Base-by-base conservation (phyloP, 495 filamentous ascomycete species). In the Penicillium herquei region DNA sequence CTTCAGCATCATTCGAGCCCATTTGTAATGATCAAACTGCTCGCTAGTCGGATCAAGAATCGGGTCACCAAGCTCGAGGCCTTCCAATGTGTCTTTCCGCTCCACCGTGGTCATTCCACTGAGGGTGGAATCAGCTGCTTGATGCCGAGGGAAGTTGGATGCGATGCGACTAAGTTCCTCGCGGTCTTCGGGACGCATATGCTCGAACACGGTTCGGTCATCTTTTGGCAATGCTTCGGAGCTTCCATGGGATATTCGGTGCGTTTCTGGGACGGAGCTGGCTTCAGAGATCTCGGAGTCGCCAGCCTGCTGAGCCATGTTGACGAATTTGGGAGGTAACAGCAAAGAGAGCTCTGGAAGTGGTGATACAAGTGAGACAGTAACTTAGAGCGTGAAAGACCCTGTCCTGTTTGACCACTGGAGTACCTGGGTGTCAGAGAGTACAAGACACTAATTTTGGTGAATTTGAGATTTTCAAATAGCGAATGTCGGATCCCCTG, bases 11-110 rank as follows among this genome's bases (percentile, higher is more conserved):
- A 78, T 77, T 62, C 81, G 65, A 17, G 76, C 72, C 83, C 83
- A 87, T 54, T 80, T 75, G 48, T 83, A 75, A 7, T 82, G 76
- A 52, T 82, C 76, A 65, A 87, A 87, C 53, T 85, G 71, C 1
- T 71, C 70, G 41, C 74, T 75, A 18, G 70, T 74, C 8, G 83
- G 83, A 65, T 87, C 80, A n/a, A 86, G 67, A 7, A 75, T 69
- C 0, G 82, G 78, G 57, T 82, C 80, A 6, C 76, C 70, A 35
- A 75, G 47, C 26, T 70, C 62, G 26, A 81, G 39, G 47, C 65
- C 72, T 26, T 74, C 74, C 13, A 79, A 44, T 9, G 78, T 81
- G 58, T 80, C 76, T 49, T 62, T 72, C 16, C 72, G 66, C 48
- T 71, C 59, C 6, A 80, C 59, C 7, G 41, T 54, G 9, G 31